Percentiles rank a stretch among this genome's conserved stretches.
Conservation (phyloP, 2,329 filamentous ascomycete species). For the Leptographium lundbergii region DNA sequence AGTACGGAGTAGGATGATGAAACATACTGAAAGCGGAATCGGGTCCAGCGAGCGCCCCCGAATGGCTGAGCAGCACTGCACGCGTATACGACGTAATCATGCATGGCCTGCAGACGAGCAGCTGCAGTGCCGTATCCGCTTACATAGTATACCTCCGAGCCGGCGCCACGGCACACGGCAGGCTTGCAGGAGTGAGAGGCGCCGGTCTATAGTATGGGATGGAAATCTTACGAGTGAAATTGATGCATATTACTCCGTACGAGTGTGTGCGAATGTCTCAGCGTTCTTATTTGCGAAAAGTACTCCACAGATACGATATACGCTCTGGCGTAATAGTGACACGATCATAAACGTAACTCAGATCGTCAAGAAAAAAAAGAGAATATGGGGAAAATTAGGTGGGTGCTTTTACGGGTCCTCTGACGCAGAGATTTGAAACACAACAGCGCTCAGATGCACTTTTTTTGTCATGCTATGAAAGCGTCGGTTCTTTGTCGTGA, state of each 20-base stretch:
- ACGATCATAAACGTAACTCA: neutral
- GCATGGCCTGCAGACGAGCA: neutral
- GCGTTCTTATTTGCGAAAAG: neutral
- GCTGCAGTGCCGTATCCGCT: neutral
- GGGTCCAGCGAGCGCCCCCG: neutral
- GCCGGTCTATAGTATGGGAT: neutral
- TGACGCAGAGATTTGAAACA: too few relatives aligned
- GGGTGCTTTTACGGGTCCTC: too few relatives aligned
- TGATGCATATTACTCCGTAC: neutral
- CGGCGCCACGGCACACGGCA: neutral
- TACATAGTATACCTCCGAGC: neutral
- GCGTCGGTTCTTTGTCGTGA: too few relatives aligned
- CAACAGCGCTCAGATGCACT: too few relatives aligned
- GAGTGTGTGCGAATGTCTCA: neutral
- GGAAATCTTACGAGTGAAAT: neutral
- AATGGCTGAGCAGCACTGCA: neutral
- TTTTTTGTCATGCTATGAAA: too few relatives aligned
- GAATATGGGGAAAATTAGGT: neutral
- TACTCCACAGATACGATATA: neutral
- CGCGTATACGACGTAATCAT: neutral
- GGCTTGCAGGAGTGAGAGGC: neutral
- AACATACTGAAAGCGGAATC: neutral
- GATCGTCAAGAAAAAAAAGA: neutral
- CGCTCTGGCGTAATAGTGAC: neutral
- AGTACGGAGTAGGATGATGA: neutral